These are phyloP conservation scores for Pyrenochaeta sp. DNA, from an alignment of 2,329 filamentous ascomycete genomes.

Conservation along the genomic window DNA sequence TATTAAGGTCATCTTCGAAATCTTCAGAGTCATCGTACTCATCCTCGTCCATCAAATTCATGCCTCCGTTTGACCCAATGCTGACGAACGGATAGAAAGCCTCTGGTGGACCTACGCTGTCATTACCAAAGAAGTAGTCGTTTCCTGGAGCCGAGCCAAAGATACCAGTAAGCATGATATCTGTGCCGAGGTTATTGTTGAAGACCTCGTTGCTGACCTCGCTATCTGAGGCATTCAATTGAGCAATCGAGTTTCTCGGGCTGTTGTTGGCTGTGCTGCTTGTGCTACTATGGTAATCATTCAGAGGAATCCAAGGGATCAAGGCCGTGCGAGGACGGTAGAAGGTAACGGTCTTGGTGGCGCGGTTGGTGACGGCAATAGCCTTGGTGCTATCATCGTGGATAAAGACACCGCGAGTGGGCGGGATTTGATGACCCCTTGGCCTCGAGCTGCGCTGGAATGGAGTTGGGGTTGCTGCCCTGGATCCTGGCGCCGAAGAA, in stretches of 20 bases:
- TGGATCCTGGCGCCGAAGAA: constrained; percentile 53
- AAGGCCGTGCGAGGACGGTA: constrained; percentile 46
- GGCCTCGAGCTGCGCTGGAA: constrained; percentile 44
- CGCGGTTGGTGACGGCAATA: constrained; percentile 52
- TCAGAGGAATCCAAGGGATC: constrained; percentile 37
- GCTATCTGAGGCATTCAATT: constrained; percentile 47
- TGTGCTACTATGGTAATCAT: constrained; percentile 46
- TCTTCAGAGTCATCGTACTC: constrained; percentile 67
- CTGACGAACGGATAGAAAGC: constrained; percentile 75
- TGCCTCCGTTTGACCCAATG: constrained; percentile 63
- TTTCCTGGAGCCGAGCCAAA: constrained; percentile 55
- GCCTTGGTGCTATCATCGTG: constrained; percentile 46
- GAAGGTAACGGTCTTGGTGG: constrained; percentile 52
- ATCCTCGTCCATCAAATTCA: constrained; percentile 62
- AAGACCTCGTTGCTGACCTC: constrained; percentile 47
- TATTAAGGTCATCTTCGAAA: constrained; percentile 59
- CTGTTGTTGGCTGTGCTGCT: constrained; percentile 51
- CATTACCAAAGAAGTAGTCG: constrained; percentile 59
- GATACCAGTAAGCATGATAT: constrained; percentile 81
- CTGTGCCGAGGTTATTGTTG: constrained; percentile 55
- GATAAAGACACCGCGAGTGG: constrained; percentile 46
- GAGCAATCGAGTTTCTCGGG: constrained; percentile 45
- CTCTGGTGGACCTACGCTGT: constrained; percentile 75
- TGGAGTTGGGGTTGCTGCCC: constrained; percentile 46
- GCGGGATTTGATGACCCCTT: constrained; percentile 37